Evolutionary conservation across 805 yeast genomes (phyloP), one percentile per base, ranked within the genome.

Genomic region (Blastobotrys robertii): DNA sequence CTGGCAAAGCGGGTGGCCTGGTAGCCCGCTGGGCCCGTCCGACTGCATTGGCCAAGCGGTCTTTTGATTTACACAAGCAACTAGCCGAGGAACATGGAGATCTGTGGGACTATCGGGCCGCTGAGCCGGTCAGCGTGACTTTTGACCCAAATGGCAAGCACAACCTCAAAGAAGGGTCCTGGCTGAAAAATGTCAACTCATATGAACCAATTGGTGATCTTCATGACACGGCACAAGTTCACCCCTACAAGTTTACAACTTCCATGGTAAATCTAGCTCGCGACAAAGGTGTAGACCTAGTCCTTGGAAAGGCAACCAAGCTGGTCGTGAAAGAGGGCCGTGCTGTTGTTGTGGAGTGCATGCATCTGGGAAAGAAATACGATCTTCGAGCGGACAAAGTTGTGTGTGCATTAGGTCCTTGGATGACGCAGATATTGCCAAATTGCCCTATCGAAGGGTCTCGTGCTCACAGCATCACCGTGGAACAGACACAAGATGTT

Each of bases 11-110:
- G 5, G 98, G 97, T 37, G 98, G 98, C 0, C 69, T 90, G 39
- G 65, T 90, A 40, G 97, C 97, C 1, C 72, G 84, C 15, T 88
- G 97, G 94, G 97, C 97, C 0, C 92, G 92, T 62, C 98, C 98
- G 0, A 87, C 82, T 53, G 95, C 85, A 60, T 77, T 90, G 40
- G 97, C 87, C 6, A 92, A 95, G 0, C 68, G 90, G 43, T 81
- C 94, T 38, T 92, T 87, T 65, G 74, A 76, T 50, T 69, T 90
- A 48, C 98, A 90, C 65, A 85, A 81, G 55, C 81, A 87, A 46
- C 70, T 90, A 37, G 76, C 94, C 6, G 78, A 80, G 45, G 72
- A 77, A 63, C 84, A 77, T 61, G 73, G 78, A 51, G 98, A 98
- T 15, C 6, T 19, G 25, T 19, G 25, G 25, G 25, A 19, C 25